A percentile compares a stretch with the other conserved stretches of the same genome.
These are phyloP conservation scores for Calonectria pseudoreteaudii DNA, from an alignment of 2,329 filamentous ascomycete species.

Conservation along the genomic window DNA sequence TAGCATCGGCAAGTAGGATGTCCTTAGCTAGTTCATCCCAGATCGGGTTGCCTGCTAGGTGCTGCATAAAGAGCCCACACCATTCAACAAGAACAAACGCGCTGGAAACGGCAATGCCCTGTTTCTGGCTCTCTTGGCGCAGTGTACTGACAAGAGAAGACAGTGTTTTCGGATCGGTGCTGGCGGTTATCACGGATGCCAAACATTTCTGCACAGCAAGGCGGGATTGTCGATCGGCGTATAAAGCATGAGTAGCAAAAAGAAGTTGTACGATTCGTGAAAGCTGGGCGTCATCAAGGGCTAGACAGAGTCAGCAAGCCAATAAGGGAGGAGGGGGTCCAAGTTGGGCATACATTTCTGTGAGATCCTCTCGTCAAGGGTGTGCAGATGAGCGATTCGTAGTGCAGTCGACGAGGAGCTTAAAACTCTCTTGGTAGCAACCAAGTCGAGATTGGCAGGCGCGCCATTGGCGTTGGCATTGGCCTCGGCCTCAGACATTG, in stretches of 20 bases:
- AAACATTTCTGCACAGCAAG: conserved; percentile 87
- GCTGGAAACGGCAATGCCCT: conserved; percentile 80
- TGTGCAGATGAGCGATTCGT: conserved; percentile 66
- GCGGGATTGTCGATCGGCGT: conserved; percentile 86
- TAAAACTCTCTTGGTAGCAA: conserved; percentile 61
- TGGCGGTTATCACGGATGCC: conserved; percentile 70
- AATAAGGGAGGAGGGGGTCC: conserved; percentile 3
- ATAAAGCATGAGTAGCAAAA: conserved; percentile 89
- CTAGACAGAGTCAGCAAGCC: conserved; percentile 47
- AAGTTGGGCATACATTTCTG: conserved; percentile 61
- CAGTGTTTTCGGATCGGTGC: conserved; percentile 67
- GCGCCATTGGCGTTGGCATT: conserved; percentile 62
- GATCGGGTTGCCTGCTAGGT: conserved; percentile 69
- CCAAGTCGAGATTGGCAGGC: conserved; percentile 61
- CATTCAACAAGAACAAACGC: conserved; percentile 93
- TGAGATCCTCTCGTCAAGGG: conserved; percentile 67
- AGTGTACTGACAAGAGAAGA: conserved; percentile 75
- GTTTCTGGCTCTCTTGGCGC: conserved; percentile 79
- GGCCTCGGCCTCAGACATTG: conserved; percentile 51
- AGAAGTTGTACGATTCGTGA: conserved; percentile 75
- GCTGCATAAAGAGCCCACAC: conserved; percentile 83
- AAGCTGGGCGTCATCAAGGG: conserved; percentile 61
- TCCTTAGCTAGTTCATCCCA: conserved; percentile 76
- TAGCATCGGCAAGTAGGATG: conserved; percentile 76
- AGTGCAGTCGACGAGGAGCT: conserved; percentile 71